Evolutionary conservation across 2,329 filamentous ascomycete species (phyloP).

Genomic region (Stagonosporopsis rhizophila): DNA sequence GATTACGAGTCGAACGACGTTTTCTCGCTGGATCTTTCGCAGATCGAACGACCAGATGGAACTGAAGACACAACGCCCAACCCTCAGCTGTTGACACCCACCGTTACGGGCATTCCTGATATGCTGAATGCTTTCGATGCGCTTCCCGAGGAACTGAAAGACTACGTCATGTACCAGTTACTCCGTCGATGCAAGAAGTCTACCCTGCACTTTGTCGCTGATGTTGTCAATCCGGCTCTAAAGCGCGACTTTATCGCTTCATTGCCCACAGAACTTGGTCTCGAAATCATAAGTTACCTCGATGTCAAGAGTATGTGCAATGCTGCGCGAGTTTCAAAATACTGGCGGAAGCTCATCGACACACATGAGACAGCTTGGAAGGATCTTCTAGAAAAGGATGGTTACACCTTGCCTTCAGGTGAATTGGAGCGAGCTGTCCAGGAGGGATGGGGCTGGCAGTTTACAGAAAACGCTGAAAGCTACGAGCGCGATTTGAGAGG

Average conservation of each 20-base stretch:
- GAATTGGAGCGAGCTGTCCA: slow-evolving; percentile 85
- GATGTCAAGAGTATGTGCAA: slow-evolving; percentile 86
- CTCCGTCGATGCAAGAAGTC: slow-evolving; percentile 86
- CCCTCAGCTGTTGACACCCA: slow-evolving; percentile 48
- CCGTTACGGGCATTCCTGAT: slow-evolving; percentile 77
- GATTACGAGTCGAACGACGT: slow-evolving; percentile 47
- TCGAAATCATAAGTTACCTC: slow-evolving; percentile 87
- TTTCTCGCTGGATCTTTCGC: slow-evolving; percentile 44
- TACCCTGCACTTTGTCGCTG: slow-evolving; percentile 86
- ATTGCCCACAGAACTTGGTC: slow-evolving; percentile 83
- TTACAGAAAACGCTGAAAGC: slow-evolving; percentile 75
- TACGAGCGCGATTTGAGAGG: slow-evolving; percentile 82
- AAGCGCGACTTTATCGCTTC: slow-evolving; percentile 92
- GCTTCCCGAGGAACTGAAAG: slow-evolving; percentile 90
- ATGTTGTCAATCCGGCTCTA: slow-evolving; percentile 89
- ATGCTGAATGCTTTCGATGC: slow-evolving; percentile 91
- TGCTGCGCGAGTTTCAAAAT: slow-evolving; percentile 90
- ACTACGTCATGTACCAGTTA: slow-evolving; percentile 96
- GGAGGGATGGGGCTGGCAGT: slow-evolving; percentile 98
- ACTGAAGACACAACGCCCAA: slow-evolving; percentile 32
- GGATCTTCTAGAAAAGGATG: slow-evolving; percentile 83
- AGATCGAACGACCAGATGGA: slow-evolving; percentile 30
- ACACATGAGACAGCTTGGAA: slow-evolving; percentile 97
- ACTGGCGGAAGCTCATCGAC: slow-evolving; percentile 90
- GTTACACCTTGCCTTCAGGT: slow-evolving; percentile 77